Conservation (phyloP, 2,329 filamentous ascomycete genomes). For the Fusarium devonianum region DNA sequence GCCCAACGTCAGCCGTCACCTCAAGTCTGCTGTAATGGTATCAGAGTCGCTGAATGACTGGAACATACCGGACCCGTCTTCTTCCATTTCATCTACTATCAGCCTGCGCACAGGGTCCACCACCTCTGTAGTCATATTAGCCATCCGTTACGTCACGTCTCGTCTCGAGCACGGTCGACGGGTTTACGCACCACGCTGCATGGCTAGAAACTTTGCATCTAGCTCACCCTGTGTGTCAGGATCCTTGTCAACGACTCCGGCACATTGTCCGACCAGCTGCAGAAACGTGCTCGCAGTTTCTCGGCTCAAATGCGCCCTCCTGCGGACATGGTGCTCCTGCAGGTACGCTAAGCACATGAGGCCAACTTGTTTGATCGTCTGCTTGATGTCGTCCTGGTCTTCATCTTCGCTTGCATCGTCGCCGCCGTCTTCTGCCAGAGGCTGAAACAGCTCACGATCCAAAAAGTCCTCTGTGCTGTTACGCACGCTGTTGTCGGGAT, state of each 20-base stretch:
- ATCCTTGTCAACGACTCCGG: conserved; percentile 48
- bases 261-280: conserved; percentile 53
- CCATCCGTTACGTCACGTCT: conserved; percentile 7
- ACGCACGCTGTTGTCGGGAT: conserved; percentile 54
- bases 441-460: conserved; percentile 52
- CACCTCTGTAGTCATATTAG: conserved; percentile 45
- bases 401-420: conserved; percentile 43
- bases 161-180: neutral
- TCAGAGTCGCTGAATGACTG: conserved; percentile 40
- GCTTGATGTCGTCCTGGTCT: conserved; percentile 33
- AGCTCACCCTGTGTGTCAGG: conserved; percentile 44
- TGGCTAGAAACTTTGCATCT: conserved; percentile 40
- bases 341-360: conserved; percentile 56
- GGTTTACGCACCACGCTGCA: conserved; percentile 40
- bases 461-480: conserved; percentile 54
- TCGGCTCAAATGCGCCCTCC: conserved; percentile 51
- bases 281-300: conserved; percentile 54
- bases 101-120: conserved; percentile 59
- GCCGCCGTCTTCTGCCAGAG: conserved; percentile 32
- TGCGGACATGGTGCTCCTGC: conserved; percentile 54
- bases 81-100: conserved; percentile 64
- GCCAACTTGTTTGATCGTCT: conserved; percentile 50
- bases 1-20: conserved; percentile 36
- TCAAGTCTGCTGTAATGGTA: conserved; percentile 38
- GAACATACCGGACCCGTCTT: conserved; percentile 66